These are phyloP conservation scores for Mucor velutinosus DNA, from an alignment of 371 early-diverging fungal species.

Conservation along the genomic window DNA sequence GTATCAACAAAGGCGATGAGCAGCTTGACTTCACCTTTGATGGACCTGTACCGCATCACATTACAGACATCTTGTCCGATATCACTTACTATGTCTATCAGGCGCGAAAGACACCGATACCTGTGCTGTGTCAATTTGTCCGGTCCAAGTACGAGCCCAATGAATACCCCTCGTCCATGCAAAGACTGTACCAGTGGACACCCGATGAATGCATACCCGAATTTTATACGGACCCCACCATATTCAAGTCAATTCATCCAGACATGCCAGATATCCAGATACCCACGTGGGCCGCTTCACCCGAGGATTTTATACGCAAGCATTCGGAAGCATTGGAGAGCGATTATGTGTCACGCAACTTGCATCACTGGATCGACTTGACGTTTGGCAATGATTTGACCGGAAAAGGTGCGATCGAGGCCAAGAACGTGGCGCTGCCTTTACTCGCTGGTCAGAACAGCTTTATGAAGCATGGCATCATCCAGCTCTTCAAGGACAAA, in stretches of 20 bases:
- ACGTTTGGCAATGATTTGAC: constrained; percentile 81
- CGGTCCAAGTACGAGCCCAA: constrained; percentile 73
- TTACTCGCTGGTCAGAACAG: constrained; percentile 65
- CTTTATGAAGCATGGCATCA: constrained; percentile 77
- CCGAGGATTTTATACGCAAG: constrained; percentile 69
- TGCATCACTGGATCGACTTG: constrained; percentile 86
- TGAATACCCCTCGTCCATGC: constrained; percentile 69
- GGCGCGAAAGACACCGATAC: constrained; percentile 67
- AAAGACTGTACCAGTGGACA: constrained; percentile 69
- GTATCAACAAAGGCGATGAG: constrained; percentile 77
- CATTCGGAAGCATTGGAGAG: constrained; percentile 78
- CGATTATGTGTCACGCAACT: constrained; percentile 72
- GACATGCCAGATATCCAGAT: constrained; percentile 73
- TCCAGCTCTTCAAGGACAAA: constrained; percentile 72
- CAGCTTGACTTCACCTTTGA: constrained; percentile 73
- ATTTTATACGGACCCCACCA: constrained; percentile 65
- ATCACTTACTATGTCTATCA: constrained; percentile 73
- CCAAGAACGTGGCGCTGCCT: constrained; percentile 72
- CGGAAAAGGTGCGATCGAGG: constrained; percentile 77
- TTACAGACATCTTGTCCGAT: constrained; percentile 71
- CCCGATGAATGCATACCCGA: constrained; percentile 81
- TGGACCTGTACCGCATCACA: constrained; percentile 72
- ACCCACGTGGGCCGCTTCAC: constrained; percentile 68
- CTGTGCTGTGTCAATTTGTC: constrained; percentile 73
- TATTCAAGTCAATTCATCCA: constrained; percentile 67